Evolutionary conservation across 176 grass and related monocot genomes (phyloP).

Genomic region (Hordeum vulgare): DNA sequence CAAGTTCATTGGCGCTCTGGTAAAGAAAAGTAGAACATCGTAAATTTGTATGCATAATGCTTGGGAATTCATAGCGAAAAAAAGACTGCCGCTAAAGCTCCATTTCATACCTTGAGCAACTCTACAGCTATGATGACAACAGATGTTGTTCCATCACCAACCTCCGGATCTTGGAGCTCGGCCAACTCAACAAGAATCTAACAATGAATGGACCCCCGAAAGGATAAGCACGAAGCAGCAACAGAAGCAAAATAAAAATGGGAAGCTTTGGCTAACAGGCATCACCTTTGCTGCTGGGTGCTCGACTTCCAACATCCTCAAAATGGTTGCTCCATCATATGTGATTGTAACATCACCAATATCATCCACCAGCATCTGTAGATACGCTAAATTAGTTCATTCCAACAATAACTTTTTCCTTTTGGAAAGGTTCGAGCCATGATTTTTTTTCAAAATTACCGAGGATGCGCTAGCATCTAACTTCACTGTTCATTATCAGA

Average conservation of each 20-base stretch:
- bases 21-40: conserved; percentile 6
- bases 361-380: conserved; percentile 90
- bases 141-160: too few species aligned
- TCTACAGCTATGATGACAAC: too few species aligned
- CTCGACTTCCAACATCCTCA: conserved; percentile 95
- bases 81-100: background rate
- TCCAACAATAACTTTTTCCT: background rate
- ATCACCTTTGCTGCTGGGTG: conserved; percentile 85
- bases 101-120: conserved; percentile 63
- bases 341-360: conserved; percentile 96
- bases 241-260: background rate
- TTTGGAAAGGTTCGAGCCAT: too few species aligned
- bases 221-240: background rate
- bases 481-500: background rate
- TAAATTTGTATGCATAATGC: background rate
- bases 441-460: background rate
- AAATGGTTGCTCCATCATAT: conserved; percentile 92
- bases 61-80: background rate
- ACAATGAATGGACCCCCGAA: too few species aligned
- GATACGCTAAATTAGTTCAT: conserved; percentile 20
- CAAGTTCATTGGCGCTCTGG: conserved; percentile 84
- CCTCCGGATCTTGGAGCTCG: too few species aligned
- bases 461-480: background rate
- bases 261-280: background rate
- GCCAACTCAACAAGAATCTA: too few species aligned